Percentiles rank a stretch among this genome's conserved stretches.
Evolutionary conservation across 306 rosid species (phyloP).

Genomic region (Pachyrhizus erosus): DNA sequence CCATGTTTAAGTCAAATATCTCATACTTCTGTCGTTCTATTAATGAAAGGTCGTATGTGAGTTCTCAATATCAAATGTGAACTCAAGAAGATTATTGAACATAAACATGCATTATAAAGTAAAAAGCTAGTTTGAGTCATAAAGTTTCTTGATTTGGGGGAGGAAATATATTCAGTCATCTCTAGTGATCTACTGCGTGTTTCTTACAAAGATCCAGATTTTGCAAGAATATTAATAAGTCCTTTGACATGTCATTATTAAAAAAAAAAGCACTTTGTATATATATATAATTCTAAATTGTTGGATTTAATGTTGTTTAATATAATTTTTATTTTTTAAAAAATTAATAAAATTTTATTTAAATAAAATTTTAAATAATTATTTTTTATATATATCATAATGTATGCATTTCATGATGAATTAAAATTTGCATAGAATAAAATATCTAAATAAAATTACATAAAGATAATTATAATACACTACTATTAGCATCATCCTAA

Average conservation of each 20-base stretch:
- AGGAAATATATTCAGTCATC: background rate
- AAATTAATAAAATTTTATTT: too few relatives aligned
- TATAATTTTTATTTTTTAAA: too few relatives aligned
- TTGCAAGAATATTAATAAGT: background rate
- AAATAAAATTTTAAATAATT: too few relatives aligned
- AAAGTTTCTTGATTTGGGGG: background rate
- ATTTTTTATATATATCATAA: too few relatives aligned
- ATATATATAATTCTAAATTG: too few relatives aligned
- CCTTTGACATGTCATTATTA: background rate
- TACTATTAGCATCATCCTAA: too few relatives aligned
- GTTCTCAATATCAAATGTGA: background rate
- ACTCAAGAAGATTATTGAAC: background rate
- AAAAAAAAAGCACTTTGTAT: background rate
- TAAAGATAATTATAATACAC: too few relatives aligned
- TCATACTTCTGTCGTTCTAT: background rate
- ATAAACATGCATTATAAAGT: background rate
- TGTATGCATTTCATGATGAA: too few relatives aligned
- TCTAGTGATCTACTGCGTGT: background rate
- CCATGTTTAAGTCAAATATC: background rate
- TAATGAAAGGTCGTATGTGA: background rate
- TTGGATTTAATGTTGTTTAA: too few relatives aligned
- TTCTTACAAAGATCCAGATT: background rate
- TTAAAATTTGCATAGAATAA: too few relatives aligned
- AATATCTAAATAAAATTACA: too few relatives aligned
- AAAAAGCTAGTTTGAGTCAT: background rate